Evolutionary conservation across 139 green algal genomes (phyloP).

Genomic region (Volvox africanus): DNA sequence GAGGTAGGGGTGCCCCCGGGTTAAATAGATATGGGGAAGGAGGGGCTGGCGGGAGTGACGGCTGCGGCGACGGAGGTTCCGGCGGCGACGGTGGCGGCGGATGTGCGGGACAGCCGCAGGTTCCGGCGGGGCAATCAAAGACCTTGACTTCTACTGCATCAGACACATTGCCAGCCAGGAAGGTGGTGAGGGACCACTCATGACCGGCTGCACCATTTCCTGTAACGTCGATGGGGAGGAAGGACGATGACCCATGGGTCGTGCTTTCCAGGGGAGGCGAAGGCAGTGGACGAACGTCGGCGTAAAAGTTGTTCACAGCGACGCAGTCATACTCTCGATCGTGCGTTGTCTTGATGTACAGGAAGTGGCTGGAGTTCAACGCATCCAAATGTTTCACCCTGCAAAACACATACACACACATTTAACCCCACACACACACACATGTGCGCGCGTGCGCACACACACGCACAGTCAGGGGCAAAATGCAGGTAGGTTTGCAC

Average conservation of each 20-base stretch:
- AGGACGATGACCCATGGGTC: conserved; percentile 42
- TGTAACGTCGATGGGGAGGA: conserved; percentile 36
- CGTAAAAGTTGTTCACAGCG: conserved; percentile 24
- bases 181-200: conserved; percentile 18
- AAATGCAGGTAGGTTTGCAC: no score
- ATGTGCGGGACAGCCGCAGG: background rate
- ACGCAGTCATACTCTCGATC: conserved; percentile 30
- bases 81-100: background rate
- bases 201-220: conserved; percentile 34
- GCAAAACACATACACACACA: background rate
- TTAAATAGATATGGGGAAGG: background rate
- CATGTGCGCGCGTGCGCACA: no score
- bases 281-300: background rate
- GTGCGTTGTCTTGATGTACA: conserved; percentile 3
- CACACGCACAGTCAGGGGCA: no score
- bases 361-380: background rate
- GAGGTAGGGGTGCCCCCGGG: background rate
- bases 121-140: background rate
- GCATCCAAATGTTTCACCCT: background rate
- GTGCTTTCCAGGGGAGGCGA: background rate
- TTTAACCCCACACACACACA: no score
- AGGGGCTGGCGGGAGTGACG: background rate
- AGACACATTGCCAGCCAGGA: background rate
- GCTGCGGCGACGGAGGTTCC: background rate
- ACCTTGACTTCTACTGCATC: background rate